Base-by-base conservation (phyloP, 371 early-diverging fungal genomes). In the Circinella umbellata region DNA sequence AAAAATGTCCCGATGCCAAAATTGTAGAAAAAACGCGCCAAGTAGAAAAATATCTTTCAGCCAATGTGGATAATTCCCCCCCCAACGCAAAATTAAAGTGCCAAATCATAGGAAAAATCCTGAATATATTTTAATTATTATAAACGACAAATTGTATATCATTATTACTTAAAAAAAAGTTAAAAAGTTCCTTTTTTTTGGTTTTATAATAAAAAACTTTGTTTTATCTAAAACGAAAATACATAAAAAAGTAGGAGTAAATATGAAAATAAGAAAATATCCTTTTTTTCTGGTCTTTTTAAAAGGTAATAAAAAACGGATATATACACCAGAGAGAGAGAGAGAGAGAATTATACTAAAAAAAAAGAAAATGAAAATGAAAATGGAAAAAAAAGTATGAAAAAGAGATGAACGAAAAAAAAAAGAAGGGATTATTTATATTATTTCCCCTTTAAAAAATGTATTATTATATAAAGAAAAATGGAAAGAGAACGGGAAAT, bases 401-500 rank as follows among this genome's bases (percentile, higher is more conserved):
- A 57, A 55, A 57, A 6, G 53, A 18, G 57, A 57, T 57, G 51
- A 51, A 51, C 27, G 27, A n/a, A n/a, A 15, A 15, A 42, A 42
- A 42, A 42, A 42, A 42, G 11, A 42, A 42, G 42, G 42, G 42
- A 42, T 42, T 42, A 42, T 9, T 42, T 9, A 42, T 42, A 42
- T 9, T 42, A 42, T 9, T 42, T 42, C 8, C 15, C 51, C 51
- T 51, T 51, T 51, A 51, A 51, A 49, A 51, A n/a, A 51, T 51
- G 51, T 57, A 34, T 18, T 57, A 57, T 57, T 57, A 57, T 57
- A 57, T 57, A 57, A 7, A 27, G 18, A n/a, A 51, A 51, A 51
- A 13, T 54, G 1, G 2, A 4, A n/a, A 15, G n/a, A 27, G n/a
- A 51, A 51, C 17, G n/a, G 5, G 51, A 13, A 17, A 17, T 8